Conservation (phyloP, 495 filamentous ascomycete genomes). For the Penicillium bialowiezense region DNA sequence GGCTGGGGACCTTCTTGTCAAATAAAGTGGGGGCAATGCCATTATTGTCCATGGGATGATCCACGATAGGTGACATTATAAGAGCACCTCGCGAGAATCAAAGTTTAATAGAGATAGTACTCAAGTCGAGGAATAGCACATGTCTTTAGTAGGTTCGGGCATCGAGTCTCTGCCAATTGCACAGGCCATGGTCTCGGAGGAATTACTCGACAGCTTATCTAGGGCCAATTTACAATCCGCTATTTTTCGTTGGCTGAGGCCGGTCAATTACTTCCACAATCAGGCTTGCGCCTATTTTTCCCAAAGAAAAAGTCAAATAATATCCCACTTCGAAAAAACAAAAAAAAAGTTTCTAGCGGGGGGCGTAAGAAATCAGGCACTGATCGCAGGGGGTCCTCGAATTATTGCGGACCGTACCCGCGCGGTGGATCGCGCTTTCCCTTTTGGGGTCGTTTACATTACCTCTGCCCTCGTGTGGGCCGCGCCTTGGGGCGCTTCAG, state of each 20-base stretch:
- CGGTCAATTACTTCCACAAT: neutral
- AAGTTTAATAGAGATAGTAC: neutral
- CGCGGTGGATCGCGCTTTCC: neutral
- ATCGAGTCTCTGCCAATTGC: neutral
- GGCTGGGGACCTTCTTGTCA: neutral
- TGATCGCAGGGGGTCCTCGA: neutral
- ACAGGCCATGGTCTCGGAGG: neutral
- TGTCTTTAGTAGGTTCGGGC: neutral
- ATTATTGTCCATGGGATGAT: neutral
- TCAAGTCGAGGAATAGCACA: neutral
- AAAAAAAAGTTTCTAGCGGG: neutral
- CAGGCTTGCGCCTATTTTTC: neutral
- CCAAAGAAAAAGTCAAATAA: neutral
- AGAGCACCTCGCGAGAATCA: neutral
- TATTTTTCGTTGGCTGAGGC: neutral
- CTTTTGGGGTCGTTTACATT: neutral
- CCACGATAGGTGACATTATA: neutral
- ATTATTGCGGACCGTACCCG: neutral
- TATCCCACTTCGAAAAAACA: neutral
- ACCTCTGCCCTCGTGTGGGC: neutral
- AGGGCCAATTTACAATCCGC: neutral
- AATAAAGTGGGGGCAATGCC: neutral
- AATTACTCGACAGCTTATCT: neutral
- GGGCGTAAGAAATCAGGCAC: neutral
- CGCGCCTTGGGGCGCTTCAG: neutral